A percentile compares a stretch with the other conserved stretches of the same genome.
Conservation (phyloP, 208 protist species). For the Wallacemonas rigidus region DNA sequence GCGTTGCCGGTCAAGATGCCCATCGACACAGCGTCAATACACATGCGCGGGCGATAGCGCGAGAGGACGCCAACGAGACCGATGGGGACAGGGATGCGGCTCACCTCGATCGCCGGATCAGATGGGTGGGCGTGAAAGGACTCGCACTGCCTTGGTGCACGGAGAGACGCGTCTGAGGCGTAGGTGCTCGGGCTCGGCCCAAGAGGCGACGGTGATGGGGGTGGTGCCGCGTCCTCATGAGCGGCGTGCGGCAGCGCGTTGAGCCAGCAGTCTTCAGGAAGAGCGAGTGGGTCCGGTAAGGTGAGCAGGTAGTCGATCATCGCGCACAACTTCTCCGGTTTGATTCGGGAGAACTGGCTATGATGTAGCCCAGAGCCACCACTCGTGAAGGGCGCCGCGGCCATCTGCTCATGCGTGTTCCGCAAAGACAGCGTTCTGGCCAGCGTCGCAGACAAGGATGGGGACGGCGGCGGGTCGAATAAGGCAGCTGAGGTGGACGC, state of each 20-base stretch:
- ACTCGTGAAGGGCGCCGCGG: slow-evolving; percentile 10
- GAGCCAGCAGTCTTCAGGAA: slow-evolving; percentile 33
- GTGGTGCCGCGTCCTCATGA: neutral
- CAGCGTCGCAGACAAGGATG: too few species aligned
- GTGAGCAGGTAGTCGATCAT: slow-evolving; percentile 49
- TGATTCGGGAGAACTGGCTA: slow-evolving; percentile 36
- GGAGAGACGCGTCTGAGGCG: neutral
- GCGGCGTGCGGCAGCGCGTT: neutral
- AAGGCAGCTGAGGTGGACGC: neutral
- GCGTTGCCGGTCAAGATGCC: slow-evolving; percentile 55
- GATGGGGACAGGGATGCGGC: slow-evolving; percentile 49
- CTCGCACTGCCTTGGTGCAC: neutral
- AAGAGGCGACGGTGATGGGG: neutral
- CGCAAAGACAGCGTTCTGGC: too few species aligned
- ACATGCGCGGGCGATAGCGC: slow-evolving; percentile 53
- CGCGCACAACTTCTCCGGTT: slow-evolving; percentile 50
- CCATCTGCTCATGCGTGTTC: neutral
- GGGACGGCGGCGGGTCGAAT: too few species aligned
- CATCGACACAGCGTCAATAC: slow-evolving; percentile 52
- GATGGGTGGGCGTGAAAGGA: neutral
- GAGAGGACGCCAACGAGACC: slow-evolving; percentile 61
- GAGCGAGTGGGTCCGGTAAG: slow-evolving; percentile 47
- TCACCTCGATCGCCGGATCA: slow-evolving; percentile 31
- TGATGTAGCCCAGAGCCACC: slow-evolving; percentile 5
- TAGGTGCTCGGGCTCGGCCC: too few species aligned